Conservation (phyloP, 305 asterid species). For the Fraxinus albicans region DNA sequence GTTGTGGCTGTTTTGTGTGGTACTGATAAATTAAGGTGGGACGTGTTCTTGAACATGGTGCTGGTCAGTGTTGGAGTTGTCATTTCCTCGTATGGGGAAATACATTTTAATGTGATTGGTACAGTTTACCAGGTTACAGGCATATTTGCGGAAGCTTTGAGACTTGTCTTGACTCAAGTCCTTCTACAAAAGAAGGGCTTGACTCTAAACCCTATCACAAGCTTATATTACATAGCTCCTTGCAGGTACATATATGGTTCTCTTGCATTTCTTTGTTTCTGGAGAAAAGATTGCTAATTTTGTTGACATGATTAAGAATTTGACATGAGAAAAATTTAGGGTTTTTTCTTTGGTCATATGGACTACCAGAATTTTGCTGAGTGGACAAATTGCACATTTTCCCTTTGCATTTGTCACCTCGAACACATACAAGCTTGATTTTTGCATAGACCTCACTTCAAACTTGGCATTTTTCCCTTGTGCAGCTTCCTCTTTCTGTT, state of each 20-base stretch:
- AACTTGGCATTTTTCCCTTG: constrained; percentile 15
- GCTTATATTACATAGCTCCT: constrained; percentile 77
- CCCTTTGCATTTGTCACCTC: neutral
- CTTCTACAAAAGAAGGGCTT: constrained; percentile 77
- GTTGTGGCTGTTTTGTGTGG: constrained; percentile 69
- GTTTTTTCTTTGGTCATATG: neutral
- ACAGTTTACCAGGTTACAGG: constrained; percentile 75
- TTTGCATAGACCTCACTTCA: neutral
- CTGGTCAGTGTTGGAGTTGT: constrained; percentile 76
- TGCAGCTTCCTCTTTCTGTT: constrained; percentile 66
- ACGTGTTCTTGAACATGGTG: constrained; percentile 67
- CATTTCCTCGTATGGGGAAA: constrained; percentile 72
- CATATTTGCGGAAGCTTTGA: constrained; percentile 69
- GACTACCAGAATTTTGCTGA: neutral
- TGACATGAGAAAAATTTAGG: neutral
- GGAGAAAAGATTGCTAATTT: neutral
- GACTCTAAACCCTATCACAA: constrained; percentile 69
- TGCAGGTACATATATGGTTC: constrained; percentile 51
- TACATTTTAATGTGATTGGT: constrained; percentile 65
- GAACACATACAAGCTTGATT: neutral
- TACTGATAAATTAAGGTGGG: constrained; percentile 70
- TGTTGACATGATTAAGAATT: neutral
- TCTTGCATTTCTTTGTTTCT: constrained; percentile 8
- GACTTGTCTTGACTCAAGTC: constrained; percentile 78
- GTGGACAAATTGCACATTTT: neutral